phyloP scores from a whole-genome alignment of 257 asterid genomes.

The Mentha longifolia region DNA sequence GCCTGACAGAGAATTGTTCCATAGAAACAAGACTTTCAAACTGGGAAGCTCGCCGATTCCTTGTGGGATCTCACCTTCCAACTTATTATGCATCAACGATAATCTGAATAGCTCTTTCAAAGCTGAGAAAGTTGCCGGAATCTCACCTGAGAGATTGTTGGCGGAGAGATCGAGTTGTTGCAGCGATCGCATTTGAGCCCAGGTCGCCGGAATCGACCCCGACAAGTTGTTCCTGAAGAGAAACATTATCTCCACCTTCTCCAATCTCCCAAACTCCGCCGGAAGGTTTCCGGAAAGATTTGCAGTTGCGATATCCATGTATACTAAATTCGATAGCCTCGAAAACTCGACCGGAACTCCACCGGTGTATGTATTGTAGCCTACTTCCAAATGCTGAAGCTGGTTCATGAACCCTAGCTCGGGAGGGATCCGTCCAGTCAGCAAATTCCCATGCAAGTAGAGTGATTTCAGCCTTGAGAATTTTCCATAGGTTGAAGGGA shows the following conservation, averaged over 20 bases:
- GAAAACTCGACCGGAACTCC: slow-evolving; percentile 60
- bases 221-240: slow-evolving; percentile 62
- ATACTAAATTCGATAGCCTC: slow-evolving; percentile 45
- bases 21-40: slow-evolving; percentile 56
- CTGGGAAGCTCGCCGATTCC: slow-evolving; percentile 75
- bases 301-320: slow-evolving; percentile 68
- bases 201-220: slow-evolving; percentile 60
- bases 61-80: slow-evolving; percentile 75
- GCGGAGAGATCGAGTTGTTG: slow-evolving; percentile 69
- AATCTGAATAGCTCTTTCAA: slow-evolving; percentile 47
- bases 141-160: slow-evolving; percentile 66
- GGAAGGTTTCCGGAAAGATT: slow-evolving; percentile 78
- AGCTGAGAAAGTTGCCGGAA: slow-evolving; percentile 54
- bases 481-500: slow-evolving; percentile 64
- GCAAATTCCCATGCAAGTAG: slow-evolving; percentile 67
- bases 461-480: slow-evolving; percentile 51
- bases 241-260: slow-evolving; percentile 52
- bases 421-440: slow-evolving; percentile 64
- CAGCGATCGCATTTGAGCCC: slow-evolving; percentile 49
- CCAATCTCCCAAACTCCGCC: slow-evolving; percentile 48
- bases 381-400: slow-evolving; percentile 73
- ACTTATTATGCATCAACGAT: slow-evolving; percentile 64
- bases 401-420: slow-evolving; percentile 53
- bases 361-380: slow-evolving; percentile 62
- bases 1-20: slow-evolving; percentile 91